A percentile compares a stretch with the other conserved stretches of the same genome.
Evolutionary conservation across 2,329 filamentous ascomycete genomes (phyloP).

Genomic region (Catunica adiposa): DNA sequence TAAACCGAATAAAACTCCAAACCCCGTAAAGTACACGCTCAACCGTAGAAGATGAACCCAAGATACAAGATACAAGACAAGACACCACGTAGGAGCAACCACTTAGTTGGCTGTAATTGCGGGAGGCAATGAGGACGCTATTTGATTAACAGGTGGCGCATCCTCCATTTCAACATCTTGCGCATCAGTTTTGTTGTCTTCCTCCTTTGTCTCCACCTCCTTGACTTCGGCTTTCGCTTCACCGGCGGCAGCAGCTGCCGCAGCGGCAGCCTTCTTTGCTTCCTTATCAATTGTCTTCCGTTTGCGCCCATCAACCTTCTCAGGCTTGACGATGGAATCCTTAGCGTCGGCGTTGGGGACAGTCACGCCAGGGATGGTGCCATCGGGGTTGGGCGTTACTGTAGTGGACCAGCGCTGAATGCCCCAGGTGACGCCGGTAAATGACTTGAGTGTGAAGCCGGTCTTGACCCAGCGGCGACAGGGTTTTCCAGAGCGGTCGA

Average conservation of each 20-base stretch:
- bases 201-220: conserved; percentile 40
- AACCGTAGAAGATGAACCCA: neutral
- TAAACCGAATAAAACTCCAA: neutral
- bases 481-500: conserved; percentile 81
- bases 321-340: neutral
- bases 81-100: no score
- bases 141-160: conserved; percentile 36
- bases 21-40: neutral
- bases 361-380: neutral
- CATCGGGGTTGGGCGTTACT: conserved; percentile 30
- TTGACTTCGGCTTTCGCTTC: conserved; percentile 26
- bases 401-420: conserved; percentile 66
- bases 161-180: conserved; percentile 36
- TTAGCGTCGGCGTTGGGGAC: neutral
- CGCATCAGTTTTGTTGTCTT: conserved; percentile 33
- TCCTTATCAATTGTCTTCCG: neutral
- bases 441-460: conserved; percentile 72
- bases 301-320: neutral
- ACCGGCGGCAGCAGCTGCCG: conserved; percentile 19
- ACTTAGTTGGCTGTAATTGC: conserved; percentile 28
- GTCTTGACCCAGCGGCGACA: conserved; percentile 84
- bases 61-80: neutral
- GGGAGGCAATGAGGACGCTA: conserved; percentile 33
- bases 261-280: conserved; percentile 18
- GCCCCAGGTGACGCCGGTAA: conserved; percentile 74